A percentile compares a stretch with the other conserved stretches of the same genome.
These are phyloP conservation scores for Periconia digitata DNA, from an alignment of 2,329 filamentous ascomycete genomes.

Conservation along the genomic window DNA sequence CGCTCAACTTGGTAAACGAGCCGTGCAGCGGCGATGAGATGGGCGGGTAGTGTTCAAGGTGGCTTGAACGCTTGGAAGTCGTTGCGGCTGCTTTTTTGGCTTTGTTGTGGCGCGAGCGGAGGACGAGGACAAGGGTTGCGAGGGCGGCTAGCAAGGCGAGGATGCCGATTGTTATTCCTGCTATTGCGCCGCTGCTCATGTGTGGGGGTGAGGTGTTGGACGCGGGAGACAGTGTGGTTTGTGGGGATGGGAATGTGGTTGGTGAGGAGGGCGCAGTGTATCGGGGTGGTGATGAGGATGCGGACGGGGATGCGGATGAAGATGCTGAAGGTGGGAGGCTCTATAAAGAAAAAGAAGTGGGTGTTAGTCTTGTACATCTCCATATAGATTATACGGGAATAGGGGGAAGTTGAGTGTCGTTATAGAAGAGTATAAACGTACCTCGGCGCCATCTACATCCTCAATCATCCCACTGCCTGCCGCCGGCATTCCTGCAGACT, in stretches of 20 bases:
- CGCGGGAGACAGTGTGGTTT: neutral
- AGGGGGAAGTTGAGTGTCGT: too few relatives aligned
- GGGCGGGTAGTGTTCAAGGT: too few relatives aligned
- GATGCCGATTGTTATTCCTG: constrained; percentile 10
- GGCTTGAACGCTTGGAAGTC: too few relatives aligned
- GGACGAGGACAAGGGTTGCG: neutral
- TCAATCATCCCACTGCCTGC: constrained; percentile 1
- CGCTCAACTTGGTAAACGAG: too few relatives aligned
- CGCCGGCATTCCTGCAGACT: constrained; percentile 3
- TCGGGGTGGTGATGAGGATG: constrained; percentile 1
- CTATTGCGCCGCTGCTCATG: constrained; percentile 14
- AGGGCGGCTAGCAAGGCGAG: neutral
- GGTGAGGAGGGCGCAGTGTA: neutral
- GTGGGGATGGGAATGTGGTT: neutral
- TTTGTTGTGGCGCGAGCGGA: constrained; percentile 1
- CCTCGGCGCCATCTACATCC: constrained; percentile 2
- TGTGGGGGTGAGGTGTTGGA: neutral
- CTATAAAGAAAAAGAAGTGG: neutral
- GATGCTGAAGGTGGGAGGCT: neutral
- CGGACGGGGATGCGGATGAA: constrained; percentile 1
- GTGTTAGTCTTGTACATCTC: too few relatives aligned
- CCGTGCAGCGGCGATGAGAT: too few relatives aligned
- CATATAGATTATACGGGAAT: too few relatives aligned
- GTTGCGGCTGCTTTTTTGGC: neutral
- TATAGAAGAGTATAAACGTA: neutral